Conservation (phyloP, 352 stramenopile species). For the Globisporangium carolinianum region DNA sequence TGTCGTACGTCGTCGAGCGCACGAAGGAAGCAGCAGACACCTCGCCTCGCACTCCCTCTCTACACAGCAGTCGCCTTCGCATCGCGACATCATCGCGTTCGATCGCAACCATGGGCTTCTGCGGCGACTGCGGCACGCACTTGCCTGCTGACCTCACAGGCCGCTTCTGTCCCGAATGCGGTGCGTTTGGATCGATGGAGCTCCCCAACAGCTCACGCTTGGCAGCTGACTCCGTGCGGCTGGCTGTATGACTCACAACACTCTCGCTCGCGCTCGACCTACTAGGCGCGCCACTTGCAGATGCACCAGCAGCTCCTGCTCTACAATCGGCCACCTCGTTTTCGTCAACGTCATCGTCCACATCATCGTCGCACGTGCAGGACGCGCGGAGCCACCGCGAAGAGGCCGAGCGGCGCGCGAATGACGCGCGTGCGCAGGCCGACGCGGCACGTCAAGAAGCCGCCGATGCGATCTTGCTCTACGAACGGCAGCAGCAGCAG, state of each 20-base stretch:
- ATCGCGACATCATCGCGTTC: neutral
- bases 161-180: conserved; percentile 74
- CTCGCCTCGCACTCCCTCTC: neutral
- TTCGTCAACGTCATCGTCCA: neutral
- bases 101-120: conserved; percentile 59
- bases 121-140: conserved; percentile 70
- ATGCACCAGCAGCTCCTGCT: conserved; percentile 1
- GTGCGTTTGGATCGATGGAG: conserved; percentile 18
- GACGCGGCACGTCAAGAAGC: conserved; percentile 38
- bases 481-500: conserved; percentile 43
- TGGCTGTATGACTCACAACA: neutral
- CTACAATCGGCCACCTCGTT: neutral
- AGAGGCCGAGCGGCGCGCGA: conserved; percentile 38
- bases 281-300: neutral
- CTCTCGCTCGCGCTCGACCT: neutral
- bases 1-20: too few species aligned
- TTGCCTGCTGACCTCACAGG: conserved; percentile 44
- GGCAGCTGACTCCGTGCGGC: too few species aligned
- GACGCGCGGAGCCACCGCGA: conserved; percentile 31
- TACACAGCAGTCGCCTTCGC: too few species aligned
- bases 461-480: conserved; percentile 28
- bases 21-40: neutral
- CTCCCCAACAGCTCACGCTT: too few species aligned
- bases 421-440: conserved; percentile 32
- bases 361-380: conserved; percentile 11